A percentile compares a stretch with the other conserved stretches of the same genome.
phyloP scores from a whole-genome alignment of 306 rosid species.

The Inga oerstediana region DNA sequence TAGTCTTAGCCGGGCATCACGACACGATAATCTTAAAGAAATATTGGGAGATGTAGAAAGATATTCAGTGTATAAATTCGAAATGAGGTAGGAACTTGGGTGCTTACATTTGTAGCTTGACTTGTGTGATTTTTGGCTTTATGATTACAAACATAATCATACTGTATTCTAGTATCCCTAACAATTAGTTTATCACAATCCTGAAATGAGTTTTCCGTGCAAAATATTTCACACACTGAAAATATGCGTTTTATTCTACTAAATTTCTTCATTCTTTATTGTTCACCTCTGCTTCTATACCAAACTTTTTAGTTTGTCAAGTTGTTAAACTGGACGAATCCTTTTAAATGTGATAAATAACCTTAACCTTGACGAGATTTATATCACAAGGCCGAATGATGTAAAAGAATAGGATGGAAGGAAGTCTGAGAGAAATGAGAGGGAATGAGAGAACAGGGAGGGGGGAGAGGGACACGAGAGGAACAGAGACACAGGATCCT shows the following conservation, averaged over 20 bases:
- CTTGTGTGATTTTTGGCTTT: conserved; percentile 18
- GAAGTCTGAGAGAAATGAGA: neutral
- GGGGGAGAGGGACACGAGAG: neutral
- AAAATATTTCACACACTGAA: conserved; percentile 1
- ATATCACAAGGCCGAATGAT: neutral
- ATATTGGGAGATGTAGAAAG: conserved; percentile 54
- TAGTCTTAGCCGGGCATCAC: conserved; percentile 49
- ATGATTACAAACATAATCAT: conserved; percentile 8
- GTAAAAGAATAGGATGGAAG: neutral
- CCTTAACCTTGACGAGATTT: neutral
- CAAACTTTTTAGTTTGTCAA: neutral
- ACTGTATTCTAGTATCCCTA: conserved; percentile 11
- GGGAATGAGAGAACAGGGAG: neutral
- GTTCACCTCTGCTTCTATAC: neutral
- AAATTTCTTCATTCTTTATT: neutral
- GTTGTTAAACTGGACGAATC: conserved; percentile 2
- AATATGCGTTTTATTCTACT: neutral
- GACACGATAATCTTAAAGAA: conserved; percentile 63
- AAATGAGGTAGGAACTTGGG: conserved; percentile 59
- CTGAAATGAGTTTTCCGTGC: conserved; percentile 3
- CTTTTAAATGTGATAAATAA: conserved; percentile 1
- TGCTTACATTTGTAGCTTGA: conserved; percentile 10
- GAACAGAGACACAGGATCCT: neutral
- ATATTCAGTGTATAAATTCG: conserved; percentile 61
- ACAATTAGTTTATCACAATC: neutral